Evolutionary conservation across 2,329 filamentous ascomycete species (phyloP).

Genomic region (Daldinia sp.): DNA sequence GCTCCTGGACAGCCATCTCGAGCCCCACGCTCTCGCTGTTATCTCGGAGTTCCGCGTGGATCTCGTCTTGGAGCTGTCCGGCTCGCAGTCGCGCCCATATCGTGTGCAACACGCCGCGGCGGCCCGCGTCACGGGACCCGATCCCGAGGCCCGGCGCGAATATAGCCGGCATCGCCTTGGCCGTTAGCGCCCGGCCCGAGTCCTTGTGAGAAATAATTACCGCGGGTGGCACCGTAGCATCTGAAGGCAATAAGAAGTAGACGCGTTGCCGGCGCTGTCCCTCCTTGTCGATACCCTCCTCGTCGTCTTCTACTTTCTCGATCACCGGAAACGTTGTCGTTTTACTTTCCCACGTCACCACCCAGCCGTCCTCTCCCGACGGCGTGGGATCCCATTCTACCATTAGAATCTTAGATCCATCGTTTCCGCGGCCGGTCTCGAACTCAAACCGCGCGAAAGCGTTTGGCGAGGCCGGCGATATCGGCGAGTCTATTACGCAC

Average conservation of each 20-base stretch:
- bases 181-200: constrained; percentile 60
- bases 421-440: constrained; percentile 78
- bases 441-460: constrained; percentile 91
- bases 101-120: constrained; percentile 87
- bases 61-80: constrained; percentile 80
- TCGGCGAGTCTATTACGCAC: constrained; percentile 56
- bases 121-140: constrained; percentile 73
- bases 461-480: constrained; percentile 59
- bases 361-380: constrained; percentile 65
- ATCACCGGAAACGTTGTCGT: constrained; percentile 75
- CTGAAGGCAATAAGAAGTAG: constrained; percentile 84
- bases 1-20: constrained; percentile 86
- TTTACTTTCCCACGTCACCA: constrained; percentile 87
- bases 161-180: constrained; percentile 88
- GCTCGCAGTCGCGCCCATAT: constrained; percentile 90
- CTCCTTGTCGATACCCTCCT: not conserved
- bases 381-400: constrained; percentile 79
- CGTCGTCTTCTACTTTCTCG: constrained; percentile 57
- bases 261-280: constrained; percentile 68
- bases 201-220: constrained; percentile 71
- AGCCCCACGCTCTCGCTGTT: constrained; percentile 87
- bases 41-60: constrained; percentile 75
- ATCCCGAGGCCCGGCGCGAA: constrained; percentile 81
- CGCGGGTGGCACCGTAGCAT: constrained; percentile 76
- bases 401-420: constrained; percentile 93